Conservation (phyloP, 2,329 filamentous ascomycete species). For the Alternaria ventricosa region DNA sequence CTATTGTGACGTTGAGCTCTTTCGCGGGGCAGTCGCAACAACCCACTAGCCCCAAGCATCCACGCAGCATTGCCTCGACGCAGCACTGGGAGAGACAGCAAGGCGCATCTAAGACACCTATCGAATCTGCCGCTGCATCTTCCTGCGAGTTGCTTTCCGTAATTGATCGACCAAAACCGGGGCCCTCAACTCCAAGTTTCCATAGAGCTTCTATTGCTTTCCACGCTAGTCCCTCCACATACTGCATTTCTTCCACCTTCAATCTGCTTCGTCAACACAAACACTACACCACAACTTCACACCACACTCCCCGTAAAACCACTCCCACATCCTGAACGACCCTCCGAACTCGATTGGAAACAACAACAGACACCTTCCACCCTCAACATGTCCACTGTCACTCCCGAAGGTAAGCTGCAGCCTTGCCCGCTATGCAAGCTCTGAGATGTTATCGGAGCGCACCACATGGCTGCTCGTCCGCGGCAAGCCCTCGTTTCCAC, state of each 20-base stretch:
- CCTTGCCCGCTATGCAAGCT: constrained; percentile 22
- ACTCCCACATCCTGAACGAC: neutral
- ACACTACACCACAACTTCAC: constrained; percentile 24
- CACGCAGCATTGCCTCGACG: constrained; percentile 4
- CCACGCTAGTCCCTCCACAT: constrained; percentile 46
- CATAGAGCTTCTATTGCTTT: constrained; percentile 48
- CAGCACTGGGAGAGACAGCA: constrained; percentile 7
- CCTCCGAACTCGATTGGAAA: constrained; percentile 1
- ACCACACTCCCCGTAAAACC: constrained; percentile 8
- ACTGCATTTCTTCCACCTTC: constrained; percentile 46
- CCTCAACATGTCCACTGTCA: constrained; percentile 41
- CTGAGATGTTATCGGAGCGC: neutral
- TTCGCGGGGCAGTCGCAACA: constrained; percentile 28
- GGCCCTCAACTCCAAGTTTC: constrained; percentile 36
- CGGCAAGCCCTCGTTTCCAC: too few species aligned
- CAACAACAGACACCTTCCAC: constrained; percentile 2
- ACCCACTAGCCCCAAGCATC: constrained; percentile 24
- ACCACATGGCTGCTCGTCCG: neutral
- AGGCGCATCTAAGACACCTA: constrained; percentile 4
- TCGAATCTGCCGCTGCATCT: neutral
- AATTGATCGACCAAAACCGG: constrained; percentile 24
- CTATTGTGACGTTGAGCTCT: constrained; percentile 36
- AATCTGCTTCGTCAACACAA: constrained; percentile 31
- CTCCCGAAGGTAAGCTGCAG: constrained; percentile 50
- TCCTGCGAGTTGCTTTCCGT: constrained; percentile 8